These are phyloP conservation scores for Pseudomicrostroma phylloplanum DNA, from an alignment of 1,284 basidiomycete genomes.

Conservation along the genomic window DNA sequence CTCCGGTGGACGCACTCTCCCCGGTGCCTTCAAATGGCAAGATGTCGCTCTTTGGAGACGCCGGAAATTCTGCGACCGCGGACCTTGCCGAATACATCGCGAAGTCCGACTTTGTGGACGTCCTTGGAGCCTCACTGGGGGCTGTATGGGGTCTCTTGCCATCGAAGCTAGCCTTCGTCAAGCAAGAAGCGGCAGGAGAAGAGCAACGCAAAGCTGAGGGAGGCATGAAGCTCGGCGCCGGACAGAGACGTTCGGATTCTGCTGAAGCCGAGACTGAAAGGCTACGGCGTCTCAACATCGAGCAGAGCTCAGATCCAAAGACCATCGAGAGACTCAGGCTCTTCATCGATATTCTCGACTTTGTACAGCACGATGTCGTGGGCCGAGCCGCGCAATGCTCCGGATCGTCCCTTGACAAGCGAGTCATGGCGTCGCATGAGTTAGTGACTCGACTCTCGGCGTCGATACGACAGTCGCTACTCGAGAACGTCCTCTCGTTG, in stretches of 20 bases:
- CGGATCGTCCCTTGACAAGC: not conserved
- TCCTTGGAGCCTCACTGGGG: conserved; percentile 84
- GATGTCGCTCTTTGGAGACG: not conserved
- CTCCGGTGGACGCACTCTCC: not conserved
- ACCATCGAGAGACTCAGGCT: conserved; percentile 2
- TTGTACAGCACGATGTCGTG: conserved; percentile 66
- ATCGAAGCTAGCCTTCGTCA: conserved; percentile 62
- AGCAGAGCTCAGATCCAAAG: not conserved
- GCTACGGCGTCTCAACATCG: conserved; percentile 57
- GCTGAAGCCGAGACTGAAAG: conserved; percentile 60
- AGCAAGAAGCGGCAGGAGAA: conserved; percentile 8
- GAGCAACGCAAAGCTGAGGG: not conserved
- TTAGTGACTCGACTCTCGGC: conserved; percentile 23
- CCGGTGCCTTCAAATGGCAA: not conserved
- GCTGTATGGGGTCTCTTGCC: conserved; percentile 89
- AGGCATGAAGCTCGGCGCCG: conserved; percentile 51
- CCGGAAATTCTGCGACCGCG: conserved; percentile 48
- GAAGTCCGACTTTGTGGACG: conserved; percentile 92
- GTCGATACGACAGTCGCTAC: conserved; percentile 74
- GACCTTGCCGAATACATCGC: conserved; percentile 84
- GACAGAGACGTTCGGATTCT: conserved; percentile 16
- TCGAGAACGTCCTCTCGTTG: conserved; percentile 88
- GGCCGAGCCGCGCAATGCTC: not conserved
- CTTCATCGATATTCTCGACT: conserved; percentile 78
- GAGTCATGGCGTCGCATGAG: conserved; percentile 18